Percentiles rank a stretch among this genome's conserved stretches.
These are phyloP conservation scores for Symbiodinium pilosum DNA, from an alignment of 73 alveolate genomes.

Conservation along the genomic window DNA sequence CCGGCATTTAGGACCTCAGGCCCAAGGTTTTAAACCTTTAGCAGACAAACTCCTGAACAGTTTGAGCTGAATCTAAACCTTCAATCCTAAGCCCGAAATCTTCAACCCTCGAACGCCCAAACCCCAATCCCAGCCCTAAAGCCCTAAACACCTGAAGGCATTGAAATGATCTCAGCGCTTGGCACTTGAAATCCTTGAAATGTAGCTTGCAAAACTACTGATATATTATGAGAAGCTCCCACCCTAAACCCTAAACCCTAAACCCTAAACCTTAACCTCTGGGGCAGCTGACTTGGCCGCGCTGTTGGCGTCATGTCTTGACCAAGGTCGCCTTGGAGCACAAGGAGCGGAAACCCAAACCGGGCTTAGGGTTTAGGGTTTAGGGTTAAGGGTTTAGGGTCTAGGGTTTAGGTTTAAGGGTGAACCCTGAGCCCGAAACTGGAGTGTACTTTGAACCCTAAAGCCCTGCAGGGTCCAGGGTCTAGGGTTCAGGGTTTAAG, in stretches of 20 bases:
- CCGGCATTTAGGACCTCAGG: no score
- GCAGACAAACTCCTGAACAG: no score
- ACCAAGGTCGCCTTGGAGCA: neutral
- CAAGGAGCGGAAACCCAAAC: neutral
- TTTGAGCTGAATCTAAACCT: no score
- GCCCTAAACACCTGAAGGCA: no score
- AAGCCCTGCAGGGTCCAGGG: neutral
- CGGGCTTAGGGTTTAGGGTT: neutral
- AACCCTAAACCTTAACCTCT: neutral
- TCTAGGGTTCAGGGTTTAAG: neutral
- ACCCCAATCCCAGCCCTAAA: no score
- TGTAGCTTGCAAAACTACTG: no score
- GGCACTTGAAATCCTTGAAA: no score
- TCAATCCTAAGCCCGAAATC: no score
- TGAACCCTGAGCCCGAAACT: neutral
- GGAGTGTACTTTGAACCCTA: neutral
- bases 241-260: neutral
- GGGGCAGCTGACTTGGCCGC: neutral
- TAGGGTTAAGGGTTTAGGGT: neutral
- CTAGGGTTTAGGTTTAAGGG: neutral
- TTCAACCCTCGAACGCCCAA: no score
- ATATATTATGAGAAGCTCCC: no score
- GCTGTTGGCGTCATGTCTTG: neutral
- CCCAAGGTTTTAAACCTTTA: no score
- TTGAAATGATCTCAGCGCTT: no score